Evolutionary conservation across 768 basidiomycete genomes (phyloP), one percentile per base, ranked within the genome.

Genomic region (Boletus huronensis): DNA sequence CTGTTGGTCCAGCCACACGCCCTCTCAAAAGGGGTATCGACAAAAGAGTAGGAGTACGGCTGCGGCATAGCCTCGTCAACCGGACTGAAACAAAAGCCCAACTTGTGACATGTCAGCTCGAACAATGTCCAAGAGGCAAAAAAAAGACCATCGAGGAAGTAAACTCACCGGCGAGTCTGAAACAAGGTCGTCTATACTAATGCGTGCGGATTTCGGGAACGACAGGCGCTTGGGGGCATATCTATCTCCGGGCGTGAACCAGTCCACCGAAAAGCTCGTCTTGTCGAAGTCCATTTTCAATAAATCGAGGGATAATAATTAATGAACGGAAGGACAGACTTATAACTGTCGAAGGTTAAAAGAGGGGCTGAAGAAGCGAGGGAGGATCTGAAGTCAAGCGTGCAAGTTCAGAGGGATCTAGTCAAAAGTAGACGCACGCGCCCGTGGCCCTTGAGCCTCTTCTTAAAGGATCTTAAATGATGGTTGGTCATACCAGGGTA

Each of bases 191-290:
- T 70, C 70, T 28, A 66, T 50, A 46, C 67, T 72, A 11, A 69
- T 70, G 54, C 64, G 59, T 50, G 62, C 65, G 14, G 70, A 72
- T 49, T 60, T 72, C n/a, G 69, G 71, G 34, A 71, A 71, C 5
- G 71, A 70, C 17, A 71, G 58, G 10, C 67, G 71, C 25, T 66
- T 61, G 28, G 60, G 58, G 5, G 52, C 52, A 38, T 53, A 66
- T 44, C 44, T 63, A 51, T 67, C 70, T n/a, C 65, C 63, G 11
- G 69, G 65, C 16, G 62, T 65, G 48, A 60, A 71, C 59, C 64
- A 69, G 43, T 70, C 70, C 10, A 70, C 65, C 11, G 61, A 65
- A 41, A 72, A 63, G 13, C 58, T 69, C 11, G 70, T 63, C 54
- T 62, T 67, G 60, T 58, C 69, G 52, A 70, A 69, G 44, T 70